A percentile compares a stretch with the other conserved stretches of the same genome.
These are phyloP conservation scores for Xylaria longipes DNA, from an alignment of 495 filamentous ascomycete genomes.

Conservation along the genomic window DNA sequence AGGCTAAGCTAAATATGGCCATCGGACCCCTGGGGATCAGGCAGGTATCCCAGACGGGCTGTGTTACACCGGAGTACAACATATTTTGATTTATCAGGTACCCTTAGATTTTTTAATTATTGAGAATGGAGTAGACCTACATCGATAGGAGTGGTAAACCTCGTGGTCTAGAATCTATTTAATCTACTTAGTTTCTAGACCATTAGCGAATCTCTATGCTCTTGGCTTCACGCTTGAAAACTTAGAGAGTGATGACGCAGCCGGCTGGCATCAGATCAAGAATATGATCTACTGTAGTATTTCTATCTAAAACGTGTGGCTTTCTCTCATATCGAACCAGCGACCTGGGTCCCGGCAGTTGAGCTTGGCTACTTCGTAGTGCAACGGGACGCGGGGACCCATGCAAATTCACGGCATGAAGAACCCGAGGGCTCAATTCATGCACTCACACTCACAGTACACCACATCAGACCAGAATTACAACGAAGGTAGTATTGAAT, in stretches of 20 bases:
- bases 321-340: slow-evolving; percentile 1
- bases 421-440: slow-evolving; percentile 13
- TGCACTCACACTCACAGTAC: neutral
- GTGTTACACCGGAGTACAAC: neutral
- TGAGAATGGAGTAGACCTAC: neutral
- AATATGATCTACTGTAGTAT: neutral
- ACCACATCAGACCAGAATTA: neutral
- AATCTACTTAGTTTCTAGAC: neutral
- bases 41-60: neutral
- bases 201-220: neutral
- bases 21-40: neutral
- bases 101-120: neutral
- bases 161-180: neutral
- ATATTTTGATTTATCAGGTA: neutral
- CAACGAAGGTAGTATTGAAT: neutral
- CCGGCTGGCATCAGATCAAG: neutral
- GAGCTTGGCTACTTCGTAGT: neutral
- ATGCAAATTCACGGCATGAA: neutral
- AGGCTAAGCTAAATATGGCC: slow-evolving; percentile 2
- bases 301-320: slow-evolving; percentile 6
- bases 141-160: neutral
- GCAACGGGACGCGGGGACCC: neutral
- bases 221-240: neutral
- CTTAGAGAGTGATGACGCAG: neutral
- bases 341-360: slow-evolving; percentile 17